Conservation (phyloP, 2,329 filamentous ascomycete species). For the Podosphaera fusca region DNA sequence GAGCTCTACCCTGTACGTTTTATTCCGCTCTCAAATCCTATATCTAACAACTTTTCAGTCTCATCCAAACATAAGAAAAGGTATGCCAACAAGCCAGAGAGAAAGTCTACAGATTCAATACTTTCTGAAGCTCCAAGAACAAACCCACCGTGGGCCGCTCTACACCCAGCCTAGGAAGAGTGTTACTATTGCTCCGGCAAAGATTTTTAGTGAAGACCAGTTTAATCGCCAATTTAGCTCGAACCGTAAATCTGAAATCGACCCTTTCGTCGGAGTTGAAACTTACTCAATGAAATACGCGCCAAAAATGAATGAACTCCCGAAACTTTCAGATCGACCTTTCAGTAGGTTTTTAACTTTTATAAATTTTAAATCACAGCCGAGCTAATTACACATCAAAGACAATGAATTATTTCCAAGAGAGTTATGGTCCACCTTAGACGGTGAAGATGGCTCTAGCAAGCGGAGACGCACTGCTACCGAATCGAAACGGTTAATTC, state of each 20-base stretch:
- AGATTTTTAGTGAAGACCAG: conserved; percentile 21
- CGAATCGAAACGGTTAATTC: conserved; percentile 5
- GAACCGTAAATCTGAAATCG: conserved; percentile 22
- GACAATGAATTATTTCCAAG: conserved; percentile 34
- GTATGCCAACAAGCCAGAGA: conserved; percentile 18
- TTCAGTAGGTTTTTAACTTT: conserved; percentile 23
- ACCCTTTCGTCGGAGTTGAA: conserved; percentile 36
- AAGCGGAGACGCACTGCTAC: conserved; percentile 10
- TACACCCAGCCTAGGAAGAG: conserved; percentile 20
- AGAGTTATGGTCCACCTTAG: conserved; percentile 31
- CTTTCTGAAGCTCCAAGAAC: conserved; percentile 27
- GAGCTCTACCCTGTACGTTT: conserved; percentile 23
- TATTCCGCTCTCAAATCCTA: background rate
- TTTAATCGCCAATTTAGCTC: conserved; percentile 15
- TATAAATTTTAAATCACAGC: background rate
- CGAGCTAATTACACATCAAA: conserved; percentile 11
- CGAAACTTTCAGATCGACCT: conserved; percentile 27
- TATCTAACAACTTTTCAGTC: conserved; percentile 5
- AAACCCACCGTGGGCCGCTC: conserved; percentile 34
- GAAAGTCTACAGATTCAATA: conserved; percentile 26
- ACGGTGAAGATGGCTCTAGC: conserved; percentile 16
- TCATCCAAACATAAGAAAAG: conserved; percentile 17
- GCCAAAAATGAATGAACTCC: conserved; percentile 29
- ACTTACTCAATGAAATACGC: conserved; percentile 35
- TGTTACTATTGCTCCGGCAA: conserved; percentile 17